Conservation (phyloP, 306 rosid species). For the Sechiopsis laciniata region DNA sequence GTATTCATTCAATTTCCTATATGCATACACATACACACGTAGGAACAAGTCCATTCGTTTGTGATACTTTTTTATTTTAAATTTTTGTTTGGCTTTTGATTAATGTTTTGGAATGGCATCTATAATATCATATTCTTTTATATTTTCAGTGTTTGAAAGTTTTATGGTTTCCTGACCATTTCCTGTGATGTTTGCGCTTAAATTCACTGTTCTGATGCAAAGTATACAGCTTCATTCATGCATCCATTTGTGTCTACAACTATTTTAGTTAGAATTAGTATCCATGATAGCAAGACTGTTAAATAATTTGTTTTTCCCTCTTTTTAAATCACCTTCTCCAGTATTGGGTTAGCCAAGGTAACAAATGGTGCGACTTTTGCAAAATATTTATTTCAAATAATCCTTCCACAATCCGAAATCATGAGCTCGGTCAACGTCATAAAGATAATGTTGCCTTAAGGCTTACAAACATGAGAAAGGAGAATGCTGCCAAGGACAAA, state of each 20-base stretch:
- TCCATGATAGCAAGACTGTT: not conserved
- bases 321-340: conserved; percentile 23
- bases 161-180: not conserved
- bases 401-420: conserved; percentile 76
- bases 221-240: not conserved
- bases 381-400: conserved; percentile 82
- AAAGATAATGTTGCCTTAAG: conserved; percentile 78
- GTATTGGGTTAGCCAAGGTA: conserved; percentile 99
- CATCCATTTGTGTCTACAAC: not conserved
- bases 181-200: not conserved
- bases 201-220: not conserved
- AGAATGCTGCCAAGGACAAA: conserved; percentile 78
- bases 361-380: conserved; percentile 97
- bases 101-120: not conserved
- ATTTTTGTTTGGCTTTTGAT: not conserved
- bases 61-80: not conserved
- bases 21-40: not conserved
- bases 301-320: not conserved
- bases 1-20: not conserved
- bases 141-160: not conserved
- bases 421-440: conserved; percentile 89
- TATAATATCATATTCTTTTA: not conserved
- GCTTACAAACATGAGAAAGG: conserved; percentile 84
- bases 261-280: not conserved
- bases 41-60: too few species aligned